These are phyloP conservation scores for Ogataea angusta DNA, from an alignment of 805 yeast genomes.

Conservation along the genomic window DNA sequence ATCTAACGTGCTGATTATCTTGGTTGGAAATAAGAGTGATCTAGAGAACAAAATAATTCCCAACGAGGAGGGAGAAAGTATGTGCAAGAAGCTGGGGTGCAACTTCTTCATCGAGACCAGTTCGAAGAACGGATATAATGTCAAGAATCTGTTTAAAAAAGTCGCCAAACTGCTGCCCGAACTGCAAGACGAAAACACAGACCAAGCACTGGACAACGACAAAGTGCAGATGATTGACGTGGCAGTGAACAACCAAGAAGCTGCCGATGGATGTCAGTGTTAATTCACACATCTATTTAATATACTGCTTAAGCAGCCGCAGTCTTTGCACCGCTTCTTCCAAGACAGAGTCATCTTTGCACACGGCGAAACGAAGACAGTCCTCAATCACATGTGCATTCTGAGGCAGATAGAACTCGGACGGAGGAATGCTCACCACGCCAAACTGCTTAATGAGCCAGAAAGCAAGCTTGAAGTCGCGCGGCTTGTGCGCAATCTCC, in stretches of 20 bases:
- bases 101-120: constrained; percentile 87
- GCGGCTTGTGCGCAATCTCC: constrained; percentile 63
- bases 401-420: constrained; percentile 79
- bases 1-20: constrained; percentile 76
- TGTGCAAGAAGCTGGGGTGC: constrained; percentile 69
- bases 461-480: constrained; percentile 84
- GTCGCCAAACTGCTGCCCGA: constrained; percentile 92
- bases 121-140: constrained; percentile 93
- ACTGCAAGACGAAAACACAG: constrained; percentile 38
- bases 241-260: constrained; percentile 34
- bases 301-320: constrained; percentile 63
- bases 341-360: constrained; percentile 82
- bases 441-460: constrained; percentile 94
- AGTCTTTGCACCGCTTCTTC: constrained; percentile 80
- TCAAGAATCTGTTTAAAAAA: constrained; percentile 81
- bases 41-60: constrained; percentile 81
- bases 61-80: constrained; percentile 77
- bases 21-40: constrained; percentile 92
- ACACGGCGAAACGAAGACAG: constrained; percentile 89
- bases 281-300: constrained; percentile 26
- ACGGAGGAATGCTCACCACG: constrained; percentile 94
- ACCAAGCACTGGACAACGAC: constrained; percentile 21
- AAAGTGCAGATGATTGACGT: constrained; percentile 44
- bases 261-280: constrained; percentile 39
- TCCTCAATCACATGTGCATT: constrained; percentile 78